Evolutionary conservation across 208 protist species (phyloP).

Genomic region (Leishmania braziliensis): DNA sequence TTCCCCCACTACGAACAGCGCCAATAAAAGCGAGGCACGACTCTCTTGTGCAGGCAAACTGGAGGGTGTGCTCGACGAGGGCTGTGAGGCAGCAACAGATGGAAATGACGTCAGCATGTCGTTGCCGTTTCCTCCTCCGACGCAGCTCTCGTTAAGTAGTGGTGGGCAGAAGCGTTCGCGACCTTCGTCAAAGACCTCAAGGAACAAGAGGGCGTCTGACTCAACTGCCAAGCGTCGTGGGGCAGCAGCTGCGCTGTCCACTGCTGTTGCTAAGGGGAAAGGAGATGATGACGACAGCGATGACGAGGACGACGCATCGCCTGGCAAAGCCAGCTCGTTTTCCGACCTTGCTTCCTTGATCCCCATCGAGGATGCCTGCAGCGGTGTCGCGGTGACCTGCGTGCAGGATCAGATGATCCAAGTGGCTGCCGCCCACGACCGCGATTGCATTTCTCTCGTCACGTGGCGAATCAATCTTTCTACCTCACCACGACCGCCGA

Average conservation of each 20-base stretch:
- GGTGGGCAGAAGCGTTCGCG: neutral
- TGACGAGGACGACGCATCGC: neutral
- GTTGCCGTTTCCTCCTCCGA: neutral
- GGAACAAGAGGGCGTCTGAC: neutral
- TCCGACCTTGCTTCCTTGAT: neutral
- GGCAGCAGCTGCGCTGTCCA: neutral
- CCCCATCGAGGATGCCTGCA: constrained; percentile 18
- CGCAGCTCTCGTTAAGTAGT: neutral
- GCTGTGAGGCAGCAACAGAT: neutral
- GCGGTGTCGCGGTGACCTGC: constrained; percentile 35
- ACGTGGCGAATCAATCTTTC: constrained; percentile 37
- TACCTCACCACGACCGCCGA: neutral
- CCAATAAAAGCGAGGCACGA: neutral
- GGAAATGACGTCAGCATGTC: neutral
- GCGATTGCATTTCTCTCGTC: constrained; percentile 45
- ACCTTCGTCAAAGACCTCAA: neutral
- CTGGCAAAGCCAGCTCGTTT: neutral
- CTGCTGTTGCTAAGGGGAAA: neutral
- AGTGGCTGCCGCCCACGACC: constrained; percentile 45
- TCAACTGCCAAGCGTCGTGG: neutral
- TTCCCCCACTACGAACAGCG: neutral
- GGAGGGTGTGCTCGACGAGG: neutral
- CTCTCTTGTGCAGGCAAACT: neutral
- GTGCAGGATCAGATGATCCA: constrained; percentile 32
- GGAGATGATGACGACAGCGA: neutral